phyloP scores from a whole-genome alignment of 73 alveolate species.

The Tetrahymena malaccensis region DNA sequence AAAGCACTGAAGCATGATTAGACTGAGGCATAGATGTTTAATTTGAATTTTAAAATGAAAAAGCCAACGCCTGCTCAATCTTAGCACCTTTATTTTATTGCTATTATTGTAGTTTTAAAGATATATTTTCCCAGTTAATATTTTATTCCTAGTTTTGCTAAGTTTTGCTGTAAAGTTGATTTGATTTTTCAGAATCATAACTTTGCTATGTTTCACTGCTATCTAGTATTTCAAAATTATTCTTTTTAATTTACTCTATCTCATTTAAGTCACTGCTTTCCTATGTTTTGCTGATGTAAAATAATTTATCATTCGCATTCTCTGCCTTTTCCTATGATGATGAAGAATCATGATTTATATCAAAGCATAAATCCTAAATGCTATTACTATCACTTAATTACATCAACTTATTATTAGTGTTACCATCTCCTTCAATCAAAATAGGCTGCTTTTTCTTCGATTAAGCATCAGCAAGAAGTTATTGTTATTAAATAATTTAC shows the following conservation, averaged over 20 bases:
- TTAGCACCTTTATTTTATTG: background rate
- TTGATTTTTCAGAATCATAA: background rate
- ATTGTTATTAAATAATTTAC: background rate
- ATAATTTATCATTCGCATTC: background rate
- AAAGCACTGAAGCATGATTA: background rate
- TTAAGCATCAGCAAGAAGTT: background rate
- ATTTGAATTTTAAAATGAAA: background rate
- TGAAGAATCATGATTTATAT: background rate
- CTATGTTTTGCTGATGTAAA: background rate
- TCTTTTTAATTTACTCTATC: background rate
- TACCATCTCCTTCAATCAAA: background rate
- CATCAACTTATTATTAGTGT: background rate
- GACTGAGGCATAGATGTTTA: background rate
- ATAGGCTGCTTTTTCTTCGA: background rate
- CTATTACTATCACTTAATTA: background rate
- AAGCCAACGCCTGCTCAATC: background rate
- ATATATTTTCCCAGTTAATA: background rate
- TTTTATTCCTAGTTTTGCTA: background rate
- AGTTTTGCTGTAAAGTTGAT: background rate
- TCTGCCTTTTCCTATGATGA: background rate
- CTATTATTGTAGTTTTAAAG: background rate
- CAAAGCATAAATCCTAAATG: background rate
- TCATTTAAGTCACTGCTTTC: background rate
- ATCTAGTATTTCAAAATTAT: background rate
- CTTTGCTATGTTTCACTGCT: background rate